These are phyloP conservation scores for Boeremia lycopersici DNA, from an alignment of 2,329 filamentous ascomycete genomes.

Conservation along the genomic window DNA sequence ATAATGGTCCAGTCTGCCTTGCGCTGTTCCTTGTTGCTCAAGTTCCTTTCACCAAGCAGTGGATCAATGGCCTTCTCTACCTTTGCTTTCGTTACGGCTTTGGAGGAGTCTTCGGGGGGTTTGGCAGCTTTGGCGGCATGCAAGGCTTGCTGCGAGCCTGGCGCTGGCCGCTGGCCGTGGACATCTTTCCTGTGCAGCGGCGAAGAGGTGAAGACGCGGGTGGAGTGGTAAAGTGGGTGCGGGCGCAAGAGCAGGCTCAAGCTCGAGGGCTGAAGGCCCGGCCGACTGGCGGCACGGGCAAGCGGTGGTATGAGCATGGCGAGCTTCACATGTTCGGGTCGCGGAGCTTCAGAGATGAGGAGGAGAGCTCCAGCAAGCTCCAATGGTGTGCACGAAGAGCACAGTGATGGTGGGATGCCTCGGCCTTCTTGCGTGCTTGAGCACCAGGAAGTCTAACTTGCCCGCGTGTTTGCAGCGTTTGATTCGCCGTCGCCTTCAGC, in stretches of 20 bases:
- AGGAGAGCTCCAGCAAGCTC: slow-evolving; percentile 6
- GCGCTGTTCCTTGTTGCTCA: slow-evolving; percentile 82
- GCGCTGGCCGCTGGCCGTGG: slow-evolving; percentile 38
- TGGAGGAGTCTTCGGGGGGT: slow-evolving; percentile 21
- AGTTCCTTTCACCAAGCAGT: slow-evolving; percentile 67
- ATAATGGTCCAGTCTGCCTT: slow-evolving; percentile 99
- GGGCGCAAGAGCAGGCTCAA: slow-evolving; percentile 26
- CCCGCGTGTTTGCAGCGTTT: slow-evolving; percentile 20
- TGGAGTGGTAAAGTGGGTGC: slow-evolving; percentile 26
- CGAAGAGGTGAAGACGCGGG: slow-evolving; percentile 53
- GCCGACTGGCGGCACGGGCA: slow-evolving; percentile 42
- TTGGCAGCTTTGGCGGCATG: slow-evolving; percentile 29
- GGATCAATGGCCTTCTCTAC: slow-evolving; percentile 38
- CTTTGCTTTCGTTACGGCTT: slow-evolving; percentile 29
- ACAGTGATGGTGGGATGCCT: slow-evolving; percentile 20
- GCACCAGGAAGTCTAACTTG: slow-evolving; percentile 12
- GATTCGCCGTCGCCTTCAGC: slow-evolving; percentile 13
- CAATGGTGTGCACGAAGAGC: slow-evolving; percentile 11
- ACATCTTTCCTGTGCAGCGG: slow-evolving; percentile 53
- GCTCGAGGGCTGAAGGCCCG: slow-evolving; percentile 27
- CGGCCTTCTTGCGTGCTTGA: slow-evolving; percentile 9
- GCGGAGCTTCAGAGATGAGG: not conserved
- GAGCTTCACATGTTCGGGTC: slow-evolving; percentile 31
- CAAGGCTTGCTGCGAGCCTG: slow-evolving; percentile 32
- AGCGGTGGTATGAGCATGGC: slow-evolving; percentile 46